Evolutionary conservation across 148 eudicot genomes (phyloP), one percentile per base, ranked within the genome.

Genomic region (Heliamphora exappendiculata): DNA sequence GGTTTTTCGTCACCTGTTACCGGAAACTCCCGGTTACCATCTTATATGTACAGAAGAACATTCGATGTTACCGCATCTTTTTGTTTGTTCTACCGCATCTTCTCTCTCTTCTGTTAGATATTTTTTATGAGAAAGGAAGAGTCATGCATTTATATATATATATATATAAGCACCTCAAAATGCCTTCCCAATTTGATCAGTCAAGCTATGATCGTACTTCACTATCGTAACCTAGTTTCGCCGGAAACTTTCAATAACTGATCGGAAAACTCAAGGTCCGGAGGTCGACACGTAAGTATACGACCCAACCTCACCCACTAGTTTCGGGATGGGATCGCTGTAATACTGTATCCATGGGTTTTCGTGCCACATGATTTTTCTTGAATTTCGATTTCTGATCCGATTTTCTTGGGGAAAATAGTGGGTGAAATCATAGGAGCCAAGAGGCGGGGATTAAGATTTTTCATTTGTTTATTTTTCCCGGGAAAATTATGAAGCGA

Each of bases 301-400:
- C 65, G 10, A 7, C 68, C 17, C 22, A 17, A 7, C 11, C 65
- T 36, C 41, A 20, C 3, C 47, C 19, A n/a, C 29, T 72, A 22
- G n/a, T 34, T 34, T 2, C 13, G 9, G 19, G 2, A 26, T 11
- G 1, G 17, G 47, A 13, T 54, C 26, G 24, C 19, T 51, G n/a
- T n/a, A n/a, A n/a, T n/a, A n/a, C n/a, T n/a, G 62, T 47, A 45
- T 70, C 6, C 57, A 12, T 29, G 20, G 55, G 6, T 70, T 31
- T 17, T 70, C 19, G 57, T 45, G 36, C 37, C 55, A 49, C 58
- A 8, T 47, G 73, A 17, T 70, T 71, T 50, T 51, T 71, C 8
- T 53, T 51, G 39, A 28, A 45, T 31, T 33, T 20, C 45, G 78
- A 62, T 75, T 75, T 63, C 16, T 47, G 77, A 62, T 75, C 59